phyloP scores from a whole-genome alignment of 495 filamentous ascomycete genomes.

The Tuber calosporum region DNA sequence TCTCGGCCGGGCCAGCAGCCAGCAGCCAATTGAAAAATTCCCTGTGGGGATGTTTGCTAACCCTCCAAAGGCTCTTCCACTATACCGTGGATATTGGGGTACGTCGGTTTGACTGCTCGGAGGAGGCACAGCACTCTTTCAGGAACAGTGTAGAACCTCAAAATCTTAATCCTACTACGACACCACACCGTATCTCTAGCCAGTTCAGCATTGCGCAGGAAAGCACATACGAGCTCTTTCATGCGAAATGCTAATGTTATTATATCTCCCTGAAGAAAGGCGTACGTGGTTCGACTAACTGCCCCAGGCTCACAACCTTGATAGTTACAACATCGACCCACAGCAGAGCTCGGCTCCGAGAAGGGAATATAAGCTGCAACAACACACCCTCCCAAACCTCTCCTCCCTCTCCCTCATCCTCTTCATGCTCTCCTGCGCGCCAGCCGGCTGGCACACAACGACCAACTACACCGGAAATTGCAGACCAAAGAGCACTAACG shows the following conservation, averaged over 20 bases:
- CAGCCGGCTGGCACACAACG: constrained; percentile 28
- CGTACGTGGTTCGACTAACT: neutral
- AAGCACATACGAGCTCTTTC: neutral
- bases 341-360: neutral
- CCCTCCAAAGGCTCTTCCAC: too few relatives aligned
- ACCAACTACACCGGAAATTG: too few relatives aligned
- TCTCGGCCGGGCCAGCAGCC: too few relatives aligned
- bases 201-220: neutral
- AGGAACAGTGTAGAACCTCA: neutral
- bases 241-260: neutral
- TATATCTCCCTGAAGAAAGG: neutral
- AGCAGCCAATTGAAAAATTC: too few relatives aligned
- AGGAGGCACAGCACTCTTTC: neutral
- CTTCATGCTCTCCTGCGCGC: constrained; percentile 24
- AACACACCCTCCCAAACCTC: neutral
- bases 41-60: too few relatives aligned
- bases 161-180: neutral
- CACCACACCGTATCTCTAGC: neutral
- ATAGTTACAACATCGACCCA: neutral
- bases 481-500: too few relatives aligned
- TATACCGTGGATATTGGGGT: too few relatives aligned
- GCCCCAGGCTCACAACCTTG: too few relatives aligned
- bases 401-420: constrained; percentile 24
- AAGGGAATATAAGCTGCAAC: neutral
- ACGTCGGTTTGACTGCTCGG: too few relatives aligned